phyloP scores from a whole-genome alignment of 1,139 yeast genomes.

The Scheffersomyces insectosa region DNA sequence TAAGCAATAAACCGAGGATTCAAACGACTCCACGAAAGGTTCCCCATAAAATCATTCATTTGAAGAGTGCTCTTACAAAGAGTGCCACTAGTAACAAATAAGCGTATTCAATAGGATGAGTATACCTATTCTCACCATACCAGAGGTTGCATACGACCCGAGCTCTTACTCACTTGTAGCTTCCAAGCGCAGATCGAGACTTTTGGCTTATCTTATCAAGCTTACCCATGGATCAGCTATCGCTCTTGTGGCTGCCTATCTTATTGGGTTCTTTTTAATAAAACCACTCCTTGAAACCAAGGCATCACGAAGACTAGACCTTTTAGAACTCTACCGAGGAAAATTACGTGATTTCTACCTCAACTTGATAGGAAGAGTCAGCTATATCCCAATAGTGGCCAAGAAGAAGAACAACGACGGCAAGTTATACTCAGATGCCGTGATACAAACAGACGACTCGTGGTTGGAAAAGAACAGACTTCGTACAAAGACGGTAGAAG shows the following conservation, averaged over 20 bases:
- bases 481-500: constrained; percentile 11
- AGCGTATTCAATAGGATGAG: constrained; percentile 7
- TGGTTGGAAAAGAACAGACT: constrained; percentile 12
- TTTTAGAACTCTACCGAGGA: constrained; percentile 34
- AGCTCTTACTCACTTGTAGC: constrained; percentile 19
- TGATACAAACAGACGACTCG: constrained; percentile 38
- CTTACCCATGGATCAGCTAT: constrained; percentile 41
- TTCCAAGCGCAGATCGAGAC: constrained; percentile 23
- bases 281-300: constrained; percentile 39
- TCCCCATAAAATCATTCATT: constrained; percentile 6
- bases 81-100: not conserved
- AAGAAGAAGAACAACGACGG: constrained; percentile 32
- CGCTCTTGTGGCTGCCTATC: constrained; percentile 29
- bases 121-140: constrained; percentile 42
- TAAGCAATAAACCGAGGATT: no score
- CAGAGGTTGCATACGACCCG: constrained; percentile 45
- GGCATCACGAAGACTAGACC: constrained; percentile 32
- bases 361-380: constrained; percentile 34
- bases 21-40: no score
- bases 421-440: constrained; percentile 40
- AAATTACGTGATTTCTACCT: constrained; percentile 40
- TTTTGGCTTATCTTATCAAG: constrained; percentile 30
- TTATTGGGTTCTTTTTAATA: constrained; percentile 33
- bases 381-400: constrained; percentile 43
- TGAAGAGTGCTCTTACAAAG: not conserved